phyloP scores from a whole-genome alignment of 257 asterid species.

The Parsonsia alboflavescens region DNA sequence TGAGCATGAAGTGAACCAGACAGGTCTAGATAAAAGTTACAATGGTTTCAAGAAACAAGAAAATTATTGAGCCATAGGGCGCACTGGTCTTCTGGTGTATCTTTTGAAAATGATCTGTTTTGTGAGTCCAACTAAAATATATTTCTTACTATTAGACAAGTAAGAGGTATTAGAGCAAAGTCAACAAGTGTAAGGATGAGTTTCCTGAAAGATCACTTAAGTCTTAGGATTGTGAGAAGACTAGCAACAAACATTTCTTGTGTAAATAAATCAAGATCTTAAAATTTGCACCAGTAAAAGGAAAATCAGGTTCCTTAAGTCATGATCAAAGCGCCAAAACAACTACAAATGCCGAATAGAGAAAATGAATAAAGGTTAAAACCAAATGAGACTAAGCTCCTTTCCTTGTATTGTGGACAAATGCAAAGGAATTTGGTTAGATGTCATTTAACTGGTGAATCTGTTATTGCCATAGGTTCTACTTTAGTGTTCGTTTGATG shows the following conservation, averaged over 20 bases:
- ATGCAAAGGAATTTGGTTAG: too few species aligned
- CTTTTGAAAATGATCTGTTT: conserved; percentile 80
- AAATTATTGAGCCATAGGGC: conserved; percentile 74
- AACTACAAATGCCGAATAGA: too few species aligned
- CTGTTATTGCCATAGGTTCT: too few species aligned
- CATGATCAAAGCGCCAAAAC: too few species aligned
- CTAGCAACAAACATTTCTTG: background rate
- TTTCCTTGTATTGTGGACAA: too few species aligned
- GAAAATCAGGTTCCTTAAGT: too few species aligned
- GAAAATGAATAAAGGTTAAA: too few species aligned
- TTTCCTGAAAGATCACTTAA: background rate
- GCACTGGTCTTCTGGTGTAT: conserved; percentile 52
- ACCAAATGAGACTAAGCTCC: too few species aligned
- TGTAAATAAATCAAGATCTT: background rate
- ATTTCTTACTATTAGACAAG: conserved; percentile 56
- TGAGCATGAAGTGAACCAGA: background rate
- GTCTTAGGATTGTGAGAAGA: background rate
- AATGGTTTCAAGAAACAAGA: conserved; percentile 19
- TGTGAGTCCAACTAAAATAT: conserved; percentile 80
- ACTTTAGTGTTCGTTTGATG: too few species aligned
- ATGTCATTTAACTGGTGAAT: too few species aligned
- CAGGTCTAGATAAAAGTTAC: background rate
- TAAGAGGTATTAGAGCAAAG: conserved; percentile 13
- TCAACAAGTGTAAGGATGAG: background rate
- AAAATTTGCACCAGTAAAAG: too few species aligned